Conservation (phyloP, 129 eudicot genomes). For the Dittrichia graveolens region DNA sequence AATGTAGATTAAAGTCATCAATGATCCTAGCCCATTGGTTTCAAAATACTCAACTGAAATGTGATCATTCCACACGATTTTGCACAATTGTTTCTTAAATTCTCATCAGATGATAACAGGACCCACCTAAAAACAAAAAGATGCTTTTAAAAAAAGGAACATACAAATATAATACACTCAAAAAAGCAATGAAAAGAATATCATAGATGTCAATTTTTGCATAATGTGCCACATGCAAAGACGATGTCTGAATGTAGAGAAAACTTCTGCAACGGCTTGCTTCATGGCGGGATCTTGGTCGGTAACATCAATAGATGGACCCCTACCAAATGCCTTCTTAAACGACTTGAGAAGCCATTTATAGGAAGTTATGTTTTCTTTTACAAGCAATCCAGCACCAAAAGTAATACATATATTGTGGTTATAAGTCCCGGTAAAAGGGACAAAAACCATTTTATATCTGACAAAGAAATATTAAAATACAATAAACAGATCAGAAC, state of each 20-base stretch:
- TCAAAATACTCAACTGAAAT: no score
- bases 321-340: background rate
- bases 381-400: background rate
- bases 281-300: background rate
- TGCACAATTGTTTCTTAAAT: no score
- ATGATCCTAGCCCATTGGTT: no score
- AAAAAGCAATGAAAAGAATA: no score
- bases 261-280: background rate
- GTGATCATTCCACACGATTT: no score
- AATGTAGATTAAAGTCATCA: no score
- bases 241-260: background rate
- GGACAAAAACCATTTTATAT: background rate
- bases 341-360: background rate
- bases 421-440: background rate
- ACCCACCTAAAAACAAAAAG: no score
- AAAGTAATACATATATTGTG: background rate
- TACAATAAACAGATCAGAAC: background rate
- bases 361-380: background rate
- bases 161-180: no score
- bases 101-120: no score
- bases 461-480: no score
- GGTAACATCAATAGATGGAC: background rate
- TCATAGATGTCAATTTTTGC: background rate
- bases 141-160: no score
- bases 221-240: slow-evolving; percentile 10